Percentiles rank a stretch among this genome's conserved stretches.
Evolutionary conservation across 805 yeast species (phyloP).

Genomic region (Starmerella tilneyi): DNA sequence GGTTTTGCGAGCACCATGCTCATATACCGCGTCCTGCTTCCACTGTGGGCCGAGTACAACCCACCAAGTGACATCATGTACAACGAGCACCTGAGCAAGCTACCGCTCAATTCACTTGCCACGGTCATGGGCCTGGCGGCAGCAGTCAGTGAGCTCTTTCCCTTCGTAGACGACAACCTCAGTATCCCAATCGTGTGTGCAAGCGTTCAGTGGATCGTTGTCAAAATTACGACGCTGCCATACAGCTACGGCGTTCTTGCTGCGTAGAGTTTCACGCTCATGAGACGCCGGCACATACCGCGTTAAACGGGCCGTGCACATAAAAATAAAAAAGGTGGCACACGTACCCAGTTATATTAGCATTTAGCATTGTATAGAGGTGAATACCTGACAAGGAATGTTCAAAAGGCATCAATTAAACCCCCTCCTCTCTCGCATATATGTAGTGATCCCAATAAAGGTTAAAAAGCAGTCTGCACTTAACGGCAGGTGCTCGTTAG

Average conservation of each 20-base stretch:
- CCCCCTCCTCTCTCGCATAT: neutral
- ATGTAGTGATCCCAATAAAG: neutral
- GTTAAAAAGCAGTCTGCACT: neutral
- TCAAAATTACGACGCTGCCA: conserved; percentile 27
- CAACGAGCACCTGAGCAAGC: conserved; percentile 48
- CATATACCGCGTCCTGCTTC: conserved; percentile 65
- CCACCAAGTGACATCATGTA: conserved; percentile 52
- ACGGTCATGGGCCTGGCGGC: conserved; percentile 69
- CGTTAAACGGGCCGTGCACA: neutral
- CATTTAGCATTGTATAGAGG: too few relatives aligned
- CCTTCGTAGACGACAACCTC: conserved; percentile 80
- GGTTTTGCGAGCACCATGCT: conserved; percentile 60
- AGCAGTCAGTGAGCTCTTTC: conserved; percentile 76
- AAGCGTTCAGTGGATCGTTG: conserved; percentile 44
- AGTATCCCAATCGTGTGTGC: conserved; percentile 88
- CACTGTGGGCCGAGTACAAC: conserved; percentile 47
- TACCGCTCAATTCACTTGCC: conserved; percentile 47
- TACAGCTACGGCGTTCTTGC: conserved; percentile 20
- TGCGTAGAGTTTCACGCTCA: too few relatives aligned
- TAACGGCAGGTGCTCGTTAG: conserved; percentile 2
- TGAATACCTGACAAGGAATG: too few relatives aligned
- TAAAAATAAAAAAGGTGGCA: neutral
- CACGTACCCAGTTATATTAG: too few relatives aligned
- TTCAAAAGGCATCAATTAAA: too few relatives aligned
- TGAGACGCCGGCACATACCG: neutral